Conservation (phyloP, 768 basidiomycete genomes). For the Thelephora ganbajun region DNA sequence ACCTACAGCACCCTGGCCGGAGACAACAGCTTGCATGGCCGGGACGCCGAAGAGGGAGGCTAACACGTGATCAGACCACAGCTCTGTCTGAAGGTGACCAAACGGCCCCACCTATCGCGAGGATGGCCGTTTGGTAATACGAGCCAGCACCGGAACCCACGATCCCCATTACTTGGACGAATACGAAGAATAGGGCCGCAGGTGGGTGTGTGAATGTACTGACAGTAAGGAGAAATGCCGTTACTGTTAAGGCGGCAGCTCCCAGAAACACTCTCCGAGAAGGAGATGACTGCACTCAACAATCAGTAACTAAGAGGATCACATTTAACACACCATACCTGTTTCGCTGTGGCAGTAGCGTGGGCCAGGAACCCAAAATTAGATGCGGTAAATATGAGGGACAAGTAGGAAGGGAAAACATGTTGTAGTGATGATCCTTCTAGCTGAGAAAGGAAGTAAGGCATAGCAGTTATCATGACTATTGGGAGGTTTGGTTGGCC, state of each 20-base stretch:
- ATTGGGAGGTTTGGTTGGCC: conserved; percentile 1
- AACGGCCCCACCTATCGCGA: conserved; percentile 31
- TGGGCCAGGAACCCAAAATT: conserved; percentile 63
- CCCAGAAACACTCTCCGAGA: conserved; percentile 42
- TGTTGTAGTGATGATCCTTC: conserved; percentile 39
- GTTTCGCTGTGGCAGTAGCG: conserved; percentile 55
- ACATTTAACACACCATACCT: conserved; percentile 26
- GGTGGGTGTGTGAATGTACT: conserved; percentile 48
- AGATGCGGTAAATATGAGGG: conserved; percentile 36
- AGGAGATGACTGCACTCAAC: conserved; percentile 34
- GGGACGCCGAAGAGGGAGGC: conserved; percentile 67
- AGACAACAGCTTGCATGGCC: conserved; percentile 63
- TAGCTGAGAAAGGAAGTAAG: conserved; percentile 66
- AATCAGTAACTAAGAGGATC: background rate
- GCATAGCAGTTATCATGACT: conserved; percentile 81
- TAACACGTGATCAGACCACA: background rate
- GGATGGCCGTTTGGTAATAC: conserved; percentile 65
- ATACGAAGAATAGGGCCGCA: conserved; percentile 45
- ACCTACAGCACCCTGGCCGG: conserved; percentile 77
- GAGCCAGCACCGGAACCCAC: conserved; percentile 48
- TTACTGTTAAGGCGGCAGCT: conserved; percentile 33
- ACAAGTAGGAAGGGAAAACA: conserved; percentile 32
- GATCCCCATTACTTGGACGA: conserved; percentile 48
- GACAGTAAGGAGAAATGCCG: conserved; percentile 45
- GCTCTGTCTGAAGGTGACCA: background rate